Evolutionary conservation across 31 red algal genomes (phyloP).

Genomic region (Asparagopsis taxiformis): DNA sequence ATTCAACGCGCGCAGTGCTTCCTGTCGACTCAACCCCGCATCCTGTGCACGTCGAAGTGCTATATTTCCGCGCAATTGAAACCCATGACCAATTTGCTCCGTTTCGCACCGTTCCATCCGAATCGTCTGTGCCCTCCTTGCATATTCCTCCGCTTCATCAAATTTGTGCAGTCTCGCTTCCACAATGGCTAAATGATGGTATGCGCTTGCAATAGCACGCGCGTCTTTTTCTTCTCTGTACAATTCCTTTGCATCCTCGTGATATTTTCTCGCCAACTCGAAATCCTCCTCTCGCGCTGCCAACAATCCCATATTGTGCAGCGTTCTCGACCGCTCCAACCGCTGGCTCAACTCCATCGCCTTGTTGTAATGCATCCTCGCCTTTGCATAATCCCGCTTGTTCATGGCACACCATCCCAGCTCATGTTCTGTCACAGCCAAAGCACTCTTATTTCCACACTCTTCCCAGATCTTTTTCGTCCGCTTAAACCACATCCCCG

Average conservation of each 20-base stretch:
- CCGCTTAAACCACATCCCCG: constrained; percentile 21
- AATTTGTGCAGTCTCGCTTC: constrained; percentile 8
- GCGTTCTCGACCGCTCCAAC: constrained; percentile 9
- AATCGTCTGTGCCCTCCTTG: constrained; percentile 4
- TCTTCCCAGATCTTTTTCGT: constrained; percentile 17
- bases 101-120: constrained; percentile 23
- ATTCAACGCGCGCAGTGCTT: neutral
- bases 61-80: constrained; percentile 31
- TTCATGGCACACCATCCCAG: constrained; percentile 35
- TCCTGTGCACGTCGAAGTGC: constrained; percentile 3
- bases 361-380: constrained; percentile 15
- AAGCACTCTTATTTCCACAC: constrained; percentile 9
- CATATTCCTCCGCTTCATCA: constrained; percentile 17
- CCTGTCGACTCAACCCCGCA: neutral
- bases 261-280: constrained; percentile 7
- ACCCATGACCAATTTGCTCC: constrained; percentile 17
- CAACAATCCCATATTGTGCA: constrained; percentile 35
- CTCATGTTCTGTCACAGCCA: constrained; percentile 28
- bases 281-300: constrained; percentile 16
- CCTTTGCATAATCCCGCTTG: constrained; percentile 18
- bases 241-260: neutral
- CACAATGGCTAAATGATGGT: constrained; percentile 29
- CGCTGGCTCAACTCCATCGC: constrained; percentile 14
- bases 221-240: constrained; percentile 21
- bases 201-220: constrained; percentile 19